phyloP scores from a whole-genome alignment of 225 moss, liverwort and hornwort species.

The Bryoerythrophyllum caledonicum region DNA sequence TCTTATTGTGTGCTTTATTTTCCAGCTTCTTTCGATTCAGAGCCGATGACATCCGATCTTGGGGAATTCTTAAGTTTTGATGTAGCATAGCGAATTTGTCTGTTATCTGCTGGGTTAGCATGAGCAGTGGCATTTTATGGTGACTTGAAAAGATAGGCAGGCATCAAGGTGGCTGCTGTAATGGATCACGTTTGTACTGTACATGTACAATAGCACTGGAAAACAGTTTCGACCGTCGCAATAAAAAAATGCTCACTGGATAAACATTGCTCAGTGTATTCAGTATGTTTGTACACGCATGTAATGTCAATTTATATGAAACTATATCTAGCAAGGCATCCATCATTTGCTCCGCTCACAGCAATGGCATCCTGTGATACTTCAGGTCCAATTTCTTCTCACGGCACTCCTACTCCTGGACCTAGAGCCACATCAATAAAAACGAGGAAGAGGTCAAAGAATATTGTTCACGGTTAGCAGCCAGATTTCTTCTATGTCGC shows the following conservation, averaged over 20 bases:
- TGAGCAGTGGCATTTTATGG: neutral
- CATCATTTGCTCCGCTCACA: constrained; percentile 23
- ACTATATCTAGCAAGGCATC: constrained; percentile 5
- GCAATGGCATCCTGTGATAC: constrained; percentile 12
- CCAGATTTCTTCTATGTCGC: constrained; percentile 11
- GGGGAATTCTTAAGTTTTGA: neutral
- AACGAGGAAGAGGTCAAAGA: neutral
- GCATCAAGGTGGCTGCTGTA: constrained; percentile 2
- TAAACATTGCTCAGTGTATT: neutral
- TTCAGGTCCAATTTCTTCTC: neutral
- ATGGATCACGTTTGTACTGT: neutral
- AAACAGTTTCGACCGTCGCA: neutral
- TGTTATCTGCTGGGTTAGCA: neutral
- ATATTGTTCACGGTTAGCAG: neutral
- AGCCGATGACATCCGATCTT: constrained; percentile 3
- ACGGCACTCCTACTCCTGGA: neutral
- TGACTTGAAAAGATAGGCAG: neutral
- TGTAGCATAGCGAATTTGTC: neutral
- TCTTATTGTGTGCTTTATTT: constrained; percentile 11
- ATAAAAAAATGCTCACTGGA: neutral
- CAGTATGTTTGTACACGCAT: too few species aligned
- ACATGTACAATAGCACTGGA: neutral
- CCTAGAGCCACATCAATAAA: neutral
- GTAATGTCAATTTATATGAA: too few species aligned
- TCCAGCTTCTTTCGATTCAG: constrained; percentile 23